Conservation (phyloP, 2,329 filamentous ascomycete species). For the Nemania diffusa region DNA sequence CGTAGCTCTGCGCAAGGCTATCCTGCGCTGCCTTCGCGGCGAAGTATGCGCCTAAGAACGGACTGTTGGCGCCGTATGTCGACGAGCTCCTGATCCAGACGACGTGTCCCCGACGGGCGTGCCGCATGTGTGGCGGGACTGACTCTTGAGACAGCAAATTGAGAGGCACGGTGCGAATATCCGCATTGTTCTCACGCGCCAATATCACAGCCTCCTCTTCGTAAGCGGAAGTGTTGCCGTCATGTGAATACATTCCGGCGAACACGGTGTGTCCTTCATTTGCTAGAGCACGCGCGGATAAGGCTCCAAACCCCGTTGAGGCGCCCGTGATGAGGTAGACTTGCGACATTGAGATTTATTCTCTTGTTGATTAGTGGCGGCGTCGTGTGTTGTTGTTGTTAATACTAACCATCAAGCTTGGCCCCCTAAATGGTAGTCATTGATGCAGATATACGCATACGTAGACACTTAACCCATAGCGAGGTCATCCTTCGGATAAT, state of each 20-base stretch:
- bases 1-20: slow-evolving; percentile 25
- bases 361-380: neutral
- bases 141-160: slow-evolving; percentile 29
- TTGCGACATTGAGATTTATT: slow-evolving; percentile 19
- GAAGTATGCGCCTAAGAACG: slow-evolving; percentile 25
- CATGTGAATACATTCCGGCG: slow-evolving; percentile 33
- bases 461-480: neutral
- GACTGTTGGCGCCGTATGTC: slow-evolving; percentile 28
- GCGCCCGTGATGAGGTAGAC: slow-evolving; percentile 30
- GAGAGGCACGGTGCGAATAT: slow-evolving; percentile 26
- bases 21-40: slow-evolving; percentile 31
- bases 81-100: slow-evolving; percentile 31
- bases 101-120: slow-evolving; percentile 20
- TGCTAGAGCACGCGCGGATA: slow-evolving; percentile 29
- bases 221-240: slow-evolving; percentile 25
- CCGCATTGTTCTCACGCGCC: slow-evolving; percentile 4
- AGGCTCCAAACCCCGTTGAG: slow-evolving; percentile 29
- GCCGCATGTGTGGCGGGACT: slow-evolving; percentile 29
- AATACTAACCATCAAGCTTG: neutral
- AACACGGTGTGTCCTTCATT: slow-evolving; percentile 29
- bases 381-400: neutral
- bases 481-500: neutral
- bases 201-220: slow-evolving; percentile 24
- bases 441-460: slow-evolving; percentile 10
- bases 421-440: neutral